Evolutionary conservation across 352 stramenopile species (phyloP), one percentile per base, ranked within the genome.

Genomic region (Phytophthora fragariaefolia): DNA sequence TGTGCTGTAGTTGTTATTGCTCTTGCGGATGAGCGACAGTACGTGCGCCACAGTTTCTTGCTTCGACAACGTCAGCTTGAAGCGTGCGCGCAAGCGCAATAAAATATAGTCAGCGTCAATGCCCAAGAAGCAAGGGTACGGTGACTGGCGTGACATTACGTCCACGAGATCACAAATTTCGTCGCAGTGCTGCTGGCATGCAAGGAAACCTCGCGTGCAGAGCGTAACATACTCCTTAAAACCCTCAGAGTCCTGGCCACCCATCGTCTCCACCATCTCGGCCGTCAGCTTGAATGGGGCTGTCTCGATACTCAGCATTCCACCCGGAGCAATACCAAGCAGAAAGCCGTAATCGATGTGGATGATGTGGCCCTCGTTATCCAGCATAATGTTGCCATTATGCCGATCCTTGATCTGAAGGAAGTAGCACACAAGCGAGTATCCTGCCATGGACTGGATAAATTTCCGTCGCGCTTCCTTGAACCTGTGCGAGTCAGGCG

Each of bases 261-360:
- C 97, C 91, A 99, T 98, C 6, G 98, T 96, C 58, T 99, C 94
- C 10, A 99, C 96, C 85, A 99, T 99, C 63, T 99, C 98, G 40
- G 87, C 85, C n/a, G 98, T 99, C 6, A 99, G 82, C 73, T 99
- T 99, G 89, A 99, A 99, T 23, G 98, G 98, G 47, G 97, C 97
- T 34, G 95, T 98, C 79, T 99, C 98, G 59, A 99, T 98, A 48
- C 88, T 98, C 53, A 99, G 99, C 80, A 98, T 98, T 60, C 98
- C 97, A 64, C 98, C 98, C 1, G 98, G 98, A 28, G 96, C 98
- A 83, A 99, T 99, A 23, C 97, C 97, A 56, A 99, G 93, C 38
- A 99, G 81, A 76, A 99, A 99, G 7, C 98, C 98, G 83, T 99
- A 99, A 76, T 99, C 98, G 66, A 99, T 99, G 79, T 99, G 97